Evolutionary conservation across 2,329 filamentous ascomycete genomes (phyloP).

Genomic region (Fonsecaea monophora): DNA sequence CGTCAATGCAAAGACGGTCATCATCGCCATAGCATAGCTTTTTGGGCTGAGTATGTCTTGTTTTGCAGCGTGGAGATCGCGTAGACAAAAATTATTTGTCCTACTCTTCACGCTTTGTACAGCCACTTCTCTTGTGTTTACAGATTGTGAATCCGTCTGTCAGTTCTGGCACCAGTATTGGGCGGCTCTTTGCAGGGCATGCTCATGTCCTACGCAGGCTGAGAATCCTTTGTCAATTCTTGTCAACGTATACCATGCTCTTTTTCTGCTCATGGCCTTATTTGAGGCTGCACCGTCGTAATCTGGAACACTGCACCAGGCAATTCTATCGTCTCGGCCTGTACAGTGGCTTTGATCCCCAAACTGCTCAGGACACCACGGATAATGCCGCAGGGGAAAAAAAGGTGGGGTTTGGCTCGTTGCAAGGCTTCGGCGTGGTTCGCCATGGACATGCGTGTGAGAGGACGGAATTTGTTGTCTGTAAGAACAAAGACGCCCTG

Average conservation of each 20-base stretch:
- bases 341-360: slow-evolving; percentile 88
- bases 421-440: slow-evolving; percentile 73
- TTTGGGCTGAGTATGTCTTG: neutral
- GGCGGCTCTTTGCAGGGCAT: neutral
- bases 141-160: neutral
- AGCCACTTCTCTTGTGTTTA: slow-evolving; percentile 7
- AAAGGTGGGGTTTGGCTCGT: slow-evolving; percentile 78
- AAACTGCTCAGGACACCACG: slow-evolving; percentile 89
- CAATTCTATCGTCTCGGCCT: slow-evolving; percentile 86
- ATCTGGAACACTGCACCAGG: slow-evolving; percentile 95
- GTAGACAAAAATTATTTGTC: slow-evolving; percentile 26
- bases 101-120: slow-evolving; percentile 13
- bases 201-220: neutral
- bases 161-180: neutral
- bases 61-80: slow-evolving; percentile 13
- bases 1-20: slow-evolving; percentile 9
- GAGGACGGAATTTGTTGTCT: slow-evolving; percentile 87
- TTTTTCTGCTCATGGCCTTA: slow-evolving; percentile 26
- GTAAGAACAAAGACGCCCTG: slow-evolving; percentile 95
- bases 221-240: neutral
- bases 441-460: slow-evolving; percentile 87
- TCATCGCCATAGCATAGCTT: slow-evolving; percentile 22
- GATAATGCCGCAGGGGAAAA: slow-evolving; percentile 93
- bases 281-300: slow-evolving; percentile 63
- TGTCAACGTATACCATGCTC: neutral